Evolutionary conservation across 2,329 filamentous ascomycete genomes (phyloP), one percentile per base, ranked within the genome.

Genomic region (Cordyceps fumosorosea): DNA sequence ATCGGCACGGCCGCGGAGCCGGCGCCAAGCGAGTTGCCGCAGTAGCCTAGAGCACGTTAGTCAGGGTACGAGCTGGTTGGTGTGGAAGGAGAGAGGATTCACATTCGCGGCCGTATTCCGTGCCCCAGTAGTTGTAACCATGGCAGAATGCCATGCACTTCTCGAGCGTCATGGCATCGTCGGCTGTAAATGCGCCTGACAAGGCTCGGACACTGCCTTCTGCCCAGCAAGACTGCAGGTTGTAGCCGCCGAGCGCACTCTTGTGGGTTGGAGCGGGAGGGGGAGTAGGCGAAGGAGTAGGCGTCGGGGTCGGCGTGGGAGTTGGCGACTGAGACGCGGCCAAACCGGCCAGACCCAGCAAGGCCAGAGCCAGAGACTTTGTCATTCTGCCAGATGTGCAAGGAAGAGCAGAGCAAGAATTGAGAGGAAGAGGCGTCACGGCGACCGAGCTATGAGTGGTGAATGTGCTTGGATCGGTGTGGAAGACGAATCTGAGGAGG

Each of bases 91-190:
- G 1, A 55, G 22, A 16, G 0, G 54, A 70, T 73, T 73, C 63
- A 76, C 80, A 82, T 69, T 83, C 80, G 32, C 78, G 73, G 11
- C 80, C 79, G 64, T 80, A 83, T 66, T 84, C 80, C 6, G 80
- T 78, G 3, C 77, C 81, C 72, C 77, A 83, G 65, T 79, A 81
- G 52, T 73, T 70, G 67, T 76, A 82, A 1, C 72, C 73, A 2
- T 73, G 75, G 72, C 80, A 83, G 69, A 77, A 79, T 2, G 65
- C 64, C 72, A 76, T 74, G 68, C 80, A 83, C 48, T 70, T 73
- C 62, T 81, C 79, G 11, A 81, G 69, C 2, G 80, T 82, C 80
- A 82, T 82, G 24, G 71, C 71, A 45, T 82, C 77, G 64, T 79
- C 77, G 22, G 75, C 77, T 56, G 76, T 78, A 5, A 71, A 65